Base-by-base conservation (phyloP, 768 basidiomycete genomes). In the Boletus tomentosulus region DNA sequence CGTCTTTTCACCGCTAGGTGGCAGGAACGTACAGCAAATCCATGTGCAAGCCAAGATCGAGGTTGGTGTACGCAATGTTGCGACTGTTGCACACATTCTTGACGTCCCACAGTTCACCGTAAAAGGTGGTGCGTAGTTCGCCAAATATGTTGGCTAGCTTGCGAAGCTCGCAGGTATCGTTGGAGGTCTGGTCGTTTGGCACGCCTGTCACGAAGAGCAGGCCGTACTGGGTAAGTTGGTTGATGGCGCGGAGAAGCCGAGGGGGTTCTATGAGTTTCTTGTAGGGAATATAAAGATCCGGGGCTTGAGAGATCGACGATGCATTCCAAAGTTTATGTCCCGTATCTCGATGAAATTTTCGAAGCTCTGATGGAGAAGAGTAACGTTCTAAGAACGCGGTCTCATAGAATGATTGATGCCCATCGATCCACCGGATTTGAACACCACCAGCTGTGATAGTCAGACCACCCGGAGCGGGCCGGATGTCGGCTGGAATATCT, bases 11-110 rank as follows among this genome's bases (percentile, higher is more conserved):
- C 22, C 15, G 11, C n/a, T 22, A 19, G 22, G n/a, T n/a, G 34
- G 11, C 3, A 13, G 19, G 34, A 10, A 78, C 92, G 58, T 64
- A 95, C 92, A 89, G 71, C 0, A 98, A 74, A 73, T 98, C 96
- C 88, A 92, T 91, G 64, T 98, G 95, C 22, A 95, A 66, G 0
- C 87, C 95, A 9, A 99, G 76, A 60, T 90, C 79, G 25, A 97
- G 76, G 67, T 93, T 85, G 12, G 96, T 99, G 67, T 97, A 98
- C 4, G 96, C 96, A 52, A 99, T 92, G 68, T 99, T 99, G 59
- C 77, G 80, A 63, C 89, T 89, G 51, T 90, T 77, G 39, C 69
- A 73, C 38, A 84, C 62, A 56, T 85, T 90, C 72, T 83, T 82
- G 27, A 98, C 95, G 67, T 97, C 84, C 92, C 93, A 98, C 1